Evolutionary conservation across 1,284 basidiomycete species (phyloP), one percentile per base, ranked within the genome.

Genomic region (Anthracocystis walkeri): DNA sequence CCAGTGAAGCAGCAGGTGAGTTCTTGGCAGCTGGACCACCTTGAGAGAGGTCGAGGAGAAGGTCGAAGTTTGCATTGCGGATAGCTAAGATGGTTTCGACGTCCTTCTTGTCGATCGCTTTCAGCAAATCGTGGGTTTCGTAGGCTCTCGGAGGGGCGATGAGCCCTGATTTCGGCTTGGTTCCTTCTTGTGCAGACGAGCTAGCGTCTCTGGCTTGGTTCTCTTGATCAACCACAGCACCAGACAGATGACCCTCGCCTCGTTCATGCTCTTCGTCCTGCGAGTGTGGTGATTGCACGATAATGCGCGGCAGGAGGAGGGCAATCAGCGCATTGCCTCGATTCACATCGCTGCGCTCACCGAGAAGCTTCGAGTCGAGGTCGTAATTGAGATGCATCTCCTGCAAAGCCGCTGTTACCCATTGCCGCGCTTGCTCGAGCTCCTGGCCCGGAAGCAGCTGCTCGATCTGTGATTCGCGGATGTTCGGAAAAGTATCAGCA

Each of bases 81-180:
- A 84, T 84, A 14, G 65, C 68, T 23, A 84, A 63, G 31, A 84
- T 76, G 20, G 80, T 80, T 52, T 84, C 81, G 27, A 74, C 51
- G 54, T 84, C 82, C 16, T 78, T 71, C n/a, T 65, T 68, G 41
- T 84, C 83, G 54, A 84, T 83, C 12, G 83, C 83, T 41, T 79
- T 77, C 20, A 82, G 77, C 8, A 84, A 57, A 45, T 84, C 82
- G 60, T 84, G 81, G 3, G 78, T 67, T 46, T 81, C 83, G 51
- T 67, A 84, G 7, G 44, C 48, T 21, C 69, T 44, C 2, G 63
- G 46, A 6, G 66, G 66, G 0, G 59, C 33, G 5, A 33, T 31
- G 3, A 54, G 58, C 2, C 51, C 55, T 5, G 57, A 53, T 4
- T 54, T 66, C 4, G 46, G 35, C 35, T 55, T 65, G 1, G 41